Evolutionary conservation across 805 yeast species (phyloP).

Genomic region (Clavispora vitiphila): DNA sequence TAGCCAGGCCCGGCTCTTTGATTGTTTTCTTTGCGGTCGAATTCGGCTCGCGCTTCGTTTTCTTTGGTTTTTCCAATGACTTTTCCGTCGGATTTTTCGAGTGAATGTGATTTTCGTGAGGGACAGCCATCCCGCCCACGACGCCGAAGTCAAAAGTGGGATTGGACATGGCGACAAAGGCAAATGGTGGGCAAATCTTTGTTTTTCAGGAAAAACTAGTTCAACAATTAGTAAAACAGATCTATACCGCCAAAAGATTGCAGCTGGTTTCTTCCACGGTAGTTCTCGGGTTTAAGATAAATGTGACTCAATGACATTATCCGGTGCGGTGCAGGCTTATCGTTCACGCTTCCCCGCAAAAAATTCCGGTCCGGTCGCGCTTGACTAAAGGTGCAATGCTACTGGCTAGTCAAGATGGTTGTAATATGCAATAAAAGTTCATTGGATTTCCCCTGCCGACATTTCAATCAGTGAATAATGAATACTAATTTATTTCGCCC

Average conservation of each 20-base stretch:
- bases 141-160: neutral
- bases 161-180: neutral
- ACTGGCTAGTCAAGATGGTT: neutral
- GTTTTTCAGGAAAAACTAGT: no score
- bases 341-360: neutral
- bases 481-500: no score
- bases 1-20: conserved; percentile 60
- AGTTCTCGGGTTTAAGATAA: no score
- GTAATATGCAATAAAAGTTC: no score
- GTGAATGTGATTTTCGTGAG: neutral
- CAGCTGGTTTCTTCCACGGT: no score
- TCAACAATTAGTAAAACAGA: no score
- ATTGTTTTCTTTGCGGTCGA: conserved; percentile 34
- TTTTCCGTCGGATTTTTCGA: neutral
- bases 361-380: neutral
- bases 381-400: neutral
- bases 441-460: no score
- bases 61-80: neutral
- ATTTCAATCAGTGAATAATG: no score
- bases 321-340: neutral
- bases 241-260: no score
- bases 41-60: neutral
- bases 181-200: no score
- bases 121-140: neutral
- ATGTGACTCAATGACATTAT: neutral